Evolutionary conservation across 371 early-diverging fungal species (phyloP).

Genomic region (Actinomortierella wolfii): DNA sequence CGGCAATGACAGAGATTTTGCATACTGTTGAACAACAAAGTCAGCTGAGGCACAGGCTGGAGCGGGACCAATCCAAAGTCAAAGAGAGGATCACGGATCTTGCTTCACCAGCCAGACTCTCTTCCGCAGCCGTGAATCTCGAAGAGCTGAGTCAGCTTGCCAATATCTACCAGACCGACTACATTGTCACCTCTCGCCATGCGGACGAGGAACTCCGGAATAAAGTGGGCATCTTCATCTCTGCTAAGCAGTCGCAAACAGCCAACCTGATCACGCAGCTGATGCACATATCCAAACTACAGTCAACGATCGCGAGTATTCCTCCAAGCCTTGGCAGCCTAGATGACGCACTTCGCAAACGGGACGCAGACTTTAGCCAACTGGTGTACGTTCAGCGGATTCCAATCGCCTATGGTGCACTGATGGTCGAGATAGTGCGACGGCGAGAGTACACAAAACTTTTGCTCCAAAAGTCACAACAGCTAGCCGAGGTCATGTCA

Average conservation of each 20-base stretch:
- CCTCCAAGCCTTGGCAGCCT: slow-evolving; percentile 37
- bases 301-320: slow-evolving; percentile 51
- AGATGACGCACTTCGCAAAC: slow-evolving; percentile 38
- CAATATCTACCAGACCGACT: slow-evolving; percentile 65
- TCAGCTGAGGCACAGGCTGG: slow-evolving; percentile 22
- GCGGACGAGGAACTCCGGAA: slow-evolving; percentile 42
- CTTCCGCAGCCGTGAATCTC: slow-evolving; percentile 47
- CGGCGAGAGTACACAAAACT: slow-evolving; percentile 68
- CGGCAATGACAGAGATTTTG: slow-evolving; percentile 38
- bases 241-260: slow-evolving; percentile 45
- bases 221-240: slow-evolving; percentile 32
- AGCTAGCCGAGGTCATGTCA: slow-evolving; percentile 67
- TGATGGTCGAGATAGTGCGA: slow-evolving; percentile 73
- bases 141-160: slow-evolving; percentile 67
- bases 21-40: slow-evolving; percentile 38
- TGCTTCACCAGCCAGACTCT: slow-evolving; percentile 16
- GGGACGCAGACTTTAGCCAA: slow-evolving; percentile 49
- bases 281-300: slow-evolving; percentile 45
- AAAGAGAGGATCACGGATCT: slow-evolving; percentile 28
- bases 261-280: slow-evolving; percentile 45
- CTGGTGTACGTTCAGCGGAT: slow-evolving; percentile 66
- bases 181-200: slow-evolving; percentile 41
- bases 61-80: slow-evolving; percentile 31
- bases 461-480: slow-evolving; percentile 58
- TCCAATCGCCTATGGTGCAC: slow-evolving; percentile 57